Evolutionary conservation across 352 stramenopile species (phyloP).

Genomic region (Globisporangium rhizosaccharum): DNA sequence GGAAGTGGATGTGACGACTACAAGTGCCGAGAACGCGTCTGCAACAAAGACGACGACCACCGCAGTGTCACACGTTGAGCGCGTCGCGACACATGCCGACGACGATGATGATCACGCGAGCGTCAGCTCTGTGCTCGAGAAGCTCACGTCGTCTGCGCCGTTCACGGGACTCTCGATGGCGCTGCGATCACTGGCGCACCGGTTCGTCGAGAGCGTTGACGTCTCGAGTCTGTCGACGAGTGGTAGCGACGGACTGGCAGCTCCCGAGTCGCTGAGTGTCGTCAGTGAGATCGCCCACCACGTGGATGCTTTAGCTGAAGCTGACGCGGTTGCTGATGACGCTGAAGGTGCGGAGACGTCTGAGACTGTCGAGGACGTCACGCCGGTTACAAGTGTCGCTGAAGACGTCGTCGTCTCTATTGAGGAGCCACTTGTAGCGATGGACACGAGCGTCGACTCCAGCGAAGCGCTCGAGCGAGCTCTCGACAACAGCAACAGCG

Average conservation of each 20-base stretch:
- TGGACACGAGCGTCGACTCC: background rate
- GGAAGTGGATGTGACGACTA: too few species aligned
- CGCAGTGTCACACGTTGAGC: background rate
- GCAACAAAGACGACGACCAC: background rate
- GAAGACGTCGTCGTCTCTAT: background rate
- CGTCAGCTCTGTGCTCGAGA: background rate
- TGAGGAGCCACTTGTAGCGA: background rate
- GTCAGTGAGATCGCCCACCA: background rate
- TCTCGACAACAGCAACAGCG: background rate
- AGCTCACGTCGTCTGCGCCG: background rate
- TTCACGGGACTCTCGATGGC: conserved; percentile 16
- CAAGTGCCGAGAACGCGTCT: conserved; percentile 2
- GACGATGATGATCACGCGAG: background rate
- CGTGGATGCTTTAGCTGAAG: background rate
- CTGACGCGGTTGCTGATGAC: background rate
- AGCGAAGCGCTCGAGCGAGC: background rate
- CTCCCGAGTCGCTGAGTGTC: background rate
- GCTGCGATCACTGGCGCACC: conserved; percentile 11
- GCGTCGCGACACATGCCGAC: background rate
- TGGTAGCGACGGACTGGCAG: background rate
- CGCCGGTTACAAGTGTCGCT: too few species aligned
- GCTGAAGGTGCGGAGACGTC: background rate
- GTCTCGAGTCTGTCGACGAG: background rate
- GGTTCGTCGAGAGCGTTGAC: conserved; percentile 11
- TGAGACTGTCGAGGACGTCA: background rate